Evolutionary conservation across 495 filamentous ascomycete genomes (phyloP).

Genomic region (Alectoria sarmentosa): DNA sequence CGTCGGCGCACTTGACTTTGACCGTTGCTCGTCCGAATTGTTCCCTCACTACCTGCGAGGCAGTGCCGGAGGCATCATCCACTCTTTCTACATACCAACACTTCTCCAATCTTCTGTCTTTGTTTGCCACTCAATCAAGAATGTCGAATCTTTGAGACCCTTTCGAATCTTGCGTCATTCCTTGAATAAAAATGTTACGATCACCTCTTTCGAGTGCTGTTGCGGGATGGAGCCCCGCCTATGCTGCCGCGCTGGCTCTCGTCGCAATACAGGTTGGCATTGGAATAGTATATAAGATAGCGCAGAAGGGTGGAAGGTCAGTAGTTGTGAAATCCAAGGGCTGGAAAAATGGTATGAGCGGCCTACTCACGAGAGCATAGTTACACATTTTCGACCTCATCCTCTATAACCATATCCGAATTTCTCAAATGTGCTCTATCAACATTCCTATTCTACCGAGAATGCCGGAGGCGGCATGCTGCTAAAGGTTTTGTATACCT

Average conservation of each 20-base stretch:
- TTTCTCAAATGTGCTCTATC: constrained; percentile 27
- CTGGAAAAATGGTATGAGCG: background rate
- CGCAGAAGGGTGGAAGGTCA: constrained; percentile 20
- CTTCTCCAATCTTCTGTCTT: background rate
- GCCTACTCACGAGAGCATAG: background rate
- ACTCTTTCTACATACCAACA: background rate
- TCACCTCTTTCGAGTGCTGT: background rate
- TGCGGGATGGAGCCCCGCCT: constrained; percentile 2
- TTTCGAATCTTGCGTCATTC: background rate
- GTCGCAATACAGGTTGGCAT: constrained; percentile 28
- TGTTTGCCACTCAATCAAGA: background rate
- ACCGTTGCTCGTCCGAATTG: background rate
- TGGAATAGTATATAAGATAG: constrained; percentile 25
- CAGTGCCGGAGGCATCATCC: no score
- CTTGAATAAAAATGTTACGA: background rate
- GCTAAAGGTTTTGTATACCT: background rate
- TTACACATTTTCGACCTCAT: constrained; percentile 27
- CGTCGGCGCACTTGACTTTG: background rate
- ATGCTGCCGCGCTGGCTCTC: constrained; percentile 22
- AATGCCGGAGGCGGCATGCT: constrained; percentile 18
- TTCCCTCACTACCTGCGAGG: no score
- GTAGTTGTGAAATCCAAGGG: background rate
- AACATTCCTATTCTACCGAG: constrained; percentile 24
- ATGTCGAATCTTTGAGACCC: background rate
- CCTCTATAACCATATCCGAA: constrained; percentile 29